phyloP scores from a whole-genome alignment of 192 early-diverging fungal species.

The Coemansia sp. region DNA sequence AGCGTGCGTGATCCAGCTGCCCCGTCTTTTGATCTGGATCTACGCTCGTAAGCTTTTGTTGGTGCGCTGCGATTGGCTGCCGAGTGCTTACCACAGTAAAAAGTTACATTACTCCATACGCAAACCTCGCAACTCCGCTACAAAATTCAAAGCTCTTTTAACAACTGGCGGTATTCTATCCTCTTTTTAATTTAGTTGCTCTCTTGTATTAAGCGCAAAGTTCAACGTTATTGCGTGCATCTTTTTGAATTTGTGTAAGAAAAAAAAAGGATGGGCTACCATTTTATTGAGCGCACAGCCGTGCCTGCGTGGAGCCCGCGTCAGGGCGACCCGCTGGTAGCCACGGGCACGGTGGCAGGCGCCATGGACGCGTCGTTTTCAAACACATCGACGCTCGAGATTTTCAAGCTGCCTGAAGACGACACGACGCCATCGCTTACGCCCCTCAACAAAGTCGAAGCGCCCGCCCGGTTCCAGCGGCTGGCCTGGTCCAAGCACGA shows the following conservation, averaged over 20 bases:
- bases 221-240: too few relatives aligned
- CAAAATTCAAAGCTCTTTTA: too few relatives aligned
- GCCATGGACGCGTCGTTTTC: conserved; percentile 96
- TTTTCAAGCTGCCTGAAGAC: conserved; percentile 68
- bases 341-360: conserved; percentile 90
- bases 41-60: too few relatives aligned
- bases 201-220: neutral
- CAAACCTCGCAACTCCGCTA: too few relatives aligned
- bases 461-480: conserved; percentile 72
- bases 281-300: conserved; percentile 68
- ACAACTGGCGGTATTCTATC: too few relatives aligned
- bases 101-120: too few relatives aligned
- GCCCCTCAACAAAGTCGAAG: conserved; percentile 28
- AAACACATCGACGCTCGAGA: conserved; percentile 82
- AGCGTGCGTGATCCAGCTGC: too few relatives aligned
- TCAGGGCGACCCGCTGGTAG: conserved; percentile 69
- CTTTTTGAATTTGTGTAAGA: too few relatives aligned
- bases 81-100: too few relatives aligned
- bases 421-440: conserved; percentile 8
- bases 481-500: conserved; percentile 68
- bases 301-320: conserved; percentile 85
- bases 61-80: too few relatives aligned
- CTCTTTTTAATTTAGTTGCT: too few relatives aligned
- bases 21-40: too few relatives aligned
- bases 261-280: conserved; percentile 30